Conservation (phyloP, 768 basidiomycete genomes). For the Boletus eberwhitei region DNA sequence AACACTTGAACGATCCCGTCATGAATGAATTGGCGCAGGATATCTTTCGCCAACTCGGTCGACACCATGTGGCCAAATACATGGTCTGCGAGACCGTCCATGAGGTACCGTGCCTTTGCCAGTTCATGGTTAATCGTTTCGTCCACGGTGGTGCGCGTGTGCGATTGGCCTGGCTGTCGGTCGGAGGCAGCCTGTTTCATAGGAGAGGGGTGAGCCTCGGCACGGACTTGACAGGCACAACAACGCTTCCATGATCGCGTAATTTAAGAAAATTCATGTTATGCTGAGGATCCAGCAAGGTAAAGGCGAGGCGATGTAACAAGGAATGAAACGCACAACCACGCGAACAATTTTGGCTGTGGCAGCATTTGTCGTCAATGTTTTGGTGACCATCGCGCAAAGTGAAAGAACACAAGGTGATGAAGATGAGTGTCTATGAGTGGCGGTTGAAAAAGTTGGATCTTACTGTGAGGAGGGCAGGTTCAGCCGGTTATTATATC, state of each 20-base stretch:
- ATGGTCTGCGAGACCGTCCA: background rate
- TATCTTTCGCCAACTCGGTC: background rate
- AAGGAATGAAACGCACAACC: background rate
- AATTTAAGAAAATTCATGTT: background rate
- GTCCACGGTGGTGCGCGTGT: background rate
- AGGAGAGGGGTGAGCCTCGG: background rate
- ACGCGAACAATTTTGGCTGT: background rate
- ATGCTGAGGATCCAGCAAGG: background rate
- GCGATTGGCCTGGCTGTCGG: background rate
- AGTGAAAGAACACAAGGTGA: background rate
- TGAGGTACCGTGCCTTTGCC: slow-evolving; percentile 1
- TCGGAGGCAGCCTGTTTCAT: background rate
- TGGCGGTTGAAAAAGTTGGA: no score
- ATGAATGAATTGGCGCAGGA: background rate
- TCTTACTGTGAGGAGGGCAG: background rate
- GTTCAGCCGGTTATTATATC: background rate
- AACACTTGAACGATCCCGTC: background rate
- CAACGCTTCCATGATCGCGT: background rate
- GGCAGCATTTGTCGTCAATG: background rate
- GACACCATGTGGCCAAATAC: slow-evolving; percentile 2
- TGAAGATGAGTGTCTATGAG: background rate
- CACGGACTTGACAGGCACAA: background rate
- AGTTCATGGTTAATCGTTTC: slow-evolving; percentile 1
- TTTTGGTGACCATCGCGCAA: background rate
- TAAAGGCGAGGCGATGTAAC: background rate